phyloP scores from a whole-genome alignment of 2,329 filamentous ascomycete species.

The Orbilia quercus region DNA sequence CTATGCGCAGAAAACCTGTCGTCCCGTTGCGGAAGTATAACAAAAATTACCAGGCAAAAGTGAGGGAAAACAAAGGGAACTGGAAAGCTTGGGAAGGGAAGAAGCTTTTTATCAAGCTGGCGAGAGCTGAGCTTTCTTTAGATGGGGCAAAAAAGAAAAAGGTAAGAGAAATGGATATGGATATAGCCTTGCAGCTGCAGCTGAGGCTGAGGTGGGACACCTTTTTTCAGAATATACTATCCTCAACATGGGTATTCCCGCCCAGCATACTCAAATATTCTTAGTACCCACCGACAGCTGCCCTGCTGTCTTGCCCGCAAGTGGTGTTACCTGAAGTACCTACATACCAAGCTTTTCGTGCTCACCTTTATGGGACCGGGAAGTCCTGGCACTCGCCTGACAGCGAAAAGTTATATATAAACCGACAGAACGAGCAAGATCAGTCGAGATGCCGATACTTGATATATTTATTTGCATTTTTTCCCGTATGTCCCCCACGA shows the following conservation, averaged over 20 bases:
- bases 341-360: constrained; percentile 28
- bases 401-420: constrained; percentile 41
- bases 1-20: constrained; percentile 3
- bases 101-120: constrained; percentile 51
- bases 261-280: constrained; percentile 55
- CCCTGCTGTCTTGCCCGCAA: too few species aligned
- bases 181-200: constrained; percentile 55
- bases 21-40: constrained; percentile 21
- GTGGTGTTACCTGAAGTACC: constrained; percentile 18
- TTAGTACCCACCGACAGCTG: constrained; percentile 23
- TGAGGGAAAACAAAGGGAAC: constrained; percentile 21
- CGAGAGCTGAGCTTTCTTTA: constrained; percentile 45
- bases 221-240: constrained; percentile 37
- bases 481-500: too few species aligned
- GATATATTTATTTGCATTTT: too few species aligned
- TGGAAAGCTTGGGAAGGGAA: constrained; percentile 17
- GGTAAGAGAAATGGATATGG: constrained; percentile 22
- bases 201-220: constrained; percentile 55
- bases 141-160: too few species aligned
- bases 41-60: constrained; percentile 47
- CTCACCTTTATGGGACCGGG: constrained; percentile 2
- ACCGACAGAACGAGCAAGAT: constrained; percentile 13
- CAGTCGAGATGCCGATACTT: constrained; percentile 16
- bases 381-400: constrained; percentile 6
- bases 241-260: constrained; percentile 31